phyloP scores from a whole-genome alignment of 768 basidiomycete species.

The Psilocybe azurescens region DNA sequence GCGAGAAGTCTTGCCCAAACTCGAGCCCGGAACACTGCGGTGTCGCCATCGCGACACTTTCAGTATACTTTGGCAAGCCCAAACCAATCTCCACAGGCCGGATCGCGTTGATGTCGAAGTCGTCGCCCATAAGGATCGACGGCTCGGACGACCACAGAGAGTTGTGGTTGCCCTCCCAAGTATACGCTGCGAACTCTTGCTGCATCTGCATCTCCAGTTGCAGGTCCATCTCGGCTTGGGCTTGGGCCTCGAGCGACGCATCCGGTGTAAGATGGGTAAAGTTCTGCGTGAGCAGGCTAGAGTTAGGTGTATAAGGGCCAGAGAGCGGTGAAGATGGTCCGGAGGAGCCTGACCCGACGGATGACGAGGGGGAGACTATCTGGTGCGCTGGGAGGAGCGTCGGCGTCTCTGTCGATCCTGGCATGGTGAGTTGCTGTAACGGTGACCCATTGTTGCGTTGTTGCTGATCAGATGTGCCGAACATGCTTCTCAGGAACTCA shows the following conservation, averaged over 20 bases:
- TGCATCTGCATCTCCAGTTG: slow-evolving; percentile 46
- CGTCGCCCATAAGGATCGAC: slow-evolving; percentile 54
- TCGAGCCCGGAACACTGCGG: slow-evolving; percentile 30
- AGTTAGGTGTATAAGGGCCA: slow-evolving; percentile 55
- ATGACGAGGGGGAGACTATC: slow-evolving; percentile 56
- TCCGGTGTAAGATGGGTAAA: slow-evolving; percentile 15
- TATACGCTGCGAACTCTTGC: slow-evolving; percentile 41
- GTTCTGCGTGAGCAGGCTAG: slow-evolving; percentile 26
- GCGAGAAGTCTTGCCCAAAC: slow-evolving; percentile 37
- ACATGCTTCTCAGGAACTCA: slow-evolving; percentile 57
- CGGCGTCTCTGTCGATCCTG: slow-evolving; percentile 29
- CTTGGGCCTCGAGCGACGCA: slow-evolving; percentile 31
- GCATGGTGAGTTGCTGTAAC: slow-evolving; percentile 50
- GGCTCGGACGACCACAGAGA: slow-evolving; percentile 37
- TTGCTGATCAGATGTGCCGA: slow-evolving; percentile 34
- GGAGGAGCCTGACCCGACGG: slow-evolving; percentile 50
- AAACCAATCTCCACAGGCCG: slow-evolving; percentile 64
- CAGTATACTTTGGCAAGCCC: slow-evolving; percentile 45
- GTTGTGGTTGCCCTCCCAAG: slow-evolving; percentile 36
- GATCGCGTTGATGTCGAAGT: slow-evolving; percentile 71
- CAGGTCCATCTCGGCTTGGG: slow-evolving; percentile 40
- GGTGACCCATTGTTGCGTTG: slow-evolving; percentile 26
- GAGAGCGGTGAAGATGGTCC: slow-evolving; percentile 56
- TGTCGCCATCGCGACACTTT: slow-evolving; percentile 28
- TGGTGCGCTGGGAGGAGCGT: slow-evolving; percentile 47